Evolutionary conservation across 2,329 filamentous ascomycete species (phyloP).

Genomic region (Beauveria rudraprayagi): DNA sequence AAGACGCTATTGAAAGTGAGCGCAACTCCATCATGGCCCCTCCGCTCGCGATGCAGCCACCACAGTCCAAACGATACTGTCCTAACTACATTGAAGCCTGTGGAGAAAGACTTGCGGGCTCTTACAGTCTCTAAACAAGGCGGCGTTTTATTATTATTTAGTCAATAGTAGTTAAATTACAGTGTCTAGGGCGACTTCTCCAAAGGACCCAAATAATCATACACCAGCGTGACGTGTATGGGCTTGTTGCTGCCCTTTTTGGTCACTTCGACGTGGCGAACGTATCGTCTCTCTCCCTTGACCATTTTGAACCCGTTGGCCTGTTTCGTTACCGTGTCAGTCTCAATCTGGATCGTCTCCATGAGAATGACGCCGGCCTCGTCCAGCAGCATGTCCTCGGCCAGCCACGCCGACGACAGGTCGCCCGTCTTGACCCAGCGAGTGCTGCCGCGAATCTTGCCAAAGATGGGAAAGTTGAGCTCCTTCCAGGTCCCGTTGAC

Average conservation of each 20-base stretch:
- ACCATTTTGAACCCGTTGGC: not conserved
- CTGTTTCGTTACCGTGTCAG: not conserved
- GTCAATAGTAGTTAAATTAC: not conserved
- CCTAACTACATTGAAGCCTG: too few relatives aligned
- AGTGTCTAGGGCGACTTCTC: not conserved
- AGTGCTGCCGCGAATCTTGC: constrained; percentile 1
- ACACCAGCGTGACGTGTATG: not conserved
- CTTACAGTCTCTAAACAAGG: too few relatives aligned
- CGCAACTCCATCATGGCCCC: too few relatives aligned
- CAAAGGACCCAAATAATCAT: not conserved
- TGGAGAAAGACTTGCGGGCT: too few relatives aligned
- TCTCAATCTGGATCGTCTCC: not conserved
- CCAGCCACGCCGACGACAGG: not conserved
- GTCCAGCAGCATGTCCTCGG: not conserved
- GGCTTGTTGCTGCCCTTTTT: not conserved
- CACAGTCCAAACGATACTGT: too few relatives aligned
- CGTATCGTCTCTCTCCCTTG: not conserved
- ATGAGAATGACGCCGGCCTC: not conserved
- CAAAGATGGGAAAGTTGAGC: not conserved
- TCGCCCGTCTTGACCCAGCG: not conserved
- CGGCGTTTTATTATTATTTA: not conserved
- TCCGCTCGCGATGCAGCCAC: too few relatives aligned
- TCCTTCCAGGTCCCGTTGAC: not conserved
- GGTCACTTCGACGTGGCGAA: not conserved
- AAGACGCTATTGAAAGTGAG: too few relatives aligned